phyloP scores from a whole-genome alignment of 257 asterid species.

The Ehretia macrophylla region DNA sequence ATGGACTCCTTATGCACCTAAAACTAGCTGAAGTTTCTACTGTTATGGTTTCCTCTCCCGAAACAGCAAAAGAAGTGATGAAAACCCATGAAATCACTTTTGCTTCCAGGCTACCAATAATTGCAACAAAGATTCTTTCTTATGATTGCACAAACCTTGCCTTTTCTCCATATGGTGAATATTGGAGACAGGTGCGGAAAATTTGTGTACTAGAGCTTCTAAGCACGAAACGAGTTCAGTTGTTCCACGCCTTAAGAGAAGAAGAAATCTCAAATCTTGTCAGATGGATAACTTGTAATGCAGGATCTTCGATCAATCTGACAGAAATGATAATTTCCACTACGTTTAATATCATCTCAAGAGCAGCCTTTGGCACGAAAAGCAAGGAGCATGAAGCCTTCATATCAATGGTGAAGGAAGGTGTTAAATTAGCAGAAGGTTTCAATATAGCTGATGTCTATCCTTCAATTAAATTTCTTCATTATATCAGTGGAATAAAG shows the following conservation, averaged over 20 bases:
- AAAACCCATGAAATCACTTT: constrained; percentile 34
- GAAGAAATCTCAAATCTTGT: constrained; percentile 7
- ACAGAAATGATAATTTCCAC: constrained; percentile 16
- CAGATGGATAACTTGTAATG: constrained; percentile 9
- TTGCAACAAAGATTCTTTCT: constrained; percentile 17
- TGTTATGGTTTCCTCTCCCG: constrained; percentile 26
- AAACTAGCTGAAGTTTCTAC: constrained; percentile 28
- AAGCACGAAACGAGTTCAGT: constrained; percentile 26
- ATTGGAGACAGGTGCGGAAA: constrained; percentile 39
- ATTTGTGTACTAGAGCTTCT: constrained; percentile 37
- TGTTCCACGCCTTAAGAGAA: constrained; percentile 22
- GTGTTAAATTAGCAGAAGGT: background rate
- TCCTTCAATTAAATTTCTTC: background rate
- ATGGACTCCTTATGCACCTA: constrained; percentile 37
- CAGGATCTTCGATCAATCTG: constrained; percentile 23
- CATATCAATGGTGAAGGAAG: constrained; percentile 7
- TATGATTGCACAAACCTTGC: constrained; percentile 16
- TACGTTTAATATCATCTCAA: constrained; percentile 5
- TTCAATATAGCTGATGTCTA: background rate
- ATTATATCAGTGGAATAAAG: constrained; percentile 23
- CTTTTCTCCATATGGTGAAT: constrained; percentile 27
- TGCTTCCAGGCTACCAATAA: constrained; percentile 26
- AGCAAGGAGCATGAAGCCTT: constrained; percentile 16
- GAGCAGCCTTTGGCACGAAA: constrained; percentile 26
- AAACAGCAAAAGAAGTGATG: constrained; percentile 27